Percentiles rank a stretch among this genome's conserved stretches.
phyloP scores from a whole-genome alignment of 257 asterid genomes.

The Anisodus acutangulus region DNA sequence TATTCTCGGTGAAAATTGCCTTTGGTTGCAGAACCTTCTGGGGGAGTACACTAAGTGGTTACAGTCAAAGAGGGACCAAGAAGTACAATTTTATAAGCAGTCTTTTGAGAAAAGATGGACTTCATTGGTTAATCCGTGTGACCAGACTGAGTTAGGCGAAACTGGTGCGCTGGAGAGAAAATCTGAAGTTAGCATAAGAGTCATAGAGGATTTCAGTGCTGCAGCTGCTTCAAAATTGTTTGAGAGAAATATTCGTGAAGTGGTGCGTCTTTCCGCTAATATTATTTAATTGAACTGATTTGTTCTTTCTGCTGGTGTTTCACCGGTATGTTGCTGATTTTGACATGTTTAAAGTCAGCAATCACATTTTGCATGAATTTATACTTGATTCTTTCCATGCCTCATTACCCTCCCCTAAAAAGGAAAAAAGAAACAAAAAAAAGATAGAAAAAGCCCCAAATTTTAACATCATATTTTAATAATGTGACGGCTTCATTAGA shows the following conservation, averaged over 20 bases:
- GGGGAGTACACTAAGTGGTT: conserved; percentile 78
- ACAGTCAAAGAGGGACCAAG: conserved; percentile 65
- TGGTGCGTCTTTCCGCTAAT: conserved; percentile 48
- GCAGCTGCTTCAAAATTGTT: conserved; percentile 89
- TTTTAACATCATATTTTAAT: neutral
- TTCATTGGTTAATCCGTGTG: conserved; percentile 48
- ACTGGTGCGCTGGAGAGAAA: conserved; percentile 55
- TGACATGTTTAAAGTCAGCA: conserved; percentile 22
- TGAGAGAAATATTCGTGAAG: conserved; percentile 96
- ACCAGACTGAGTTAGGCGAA: conserved; percentile 54
- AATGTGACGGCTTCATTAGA: neutral
- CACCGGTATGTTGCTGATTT: neutral
- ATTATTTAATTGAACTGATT: conserved; percentile 22
- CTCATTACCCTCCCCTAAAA: neutral
- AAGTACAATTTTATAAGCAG: conserved; percentile 68
- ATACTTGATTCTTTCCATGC: neutral
- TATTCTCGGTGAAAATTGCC: neutral
- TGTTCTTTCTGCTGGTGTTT: conserved; percentile 19
- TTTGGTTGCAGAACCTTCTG: conserved; percentile 60
- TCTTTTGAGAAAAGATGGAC: conserved; percentile 78
- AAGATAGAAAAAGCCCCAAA: neutral
- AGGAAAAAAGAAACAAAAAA: neutral
- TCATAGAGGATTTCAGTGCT: conserved; percentile 73
- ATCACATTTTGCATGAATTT: neutral
- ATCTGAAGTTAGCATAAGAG: conserved; percentile 57